These are phyloP conservation scores for Galerina sulciceps DNA, from an alignment of 768 basidiomycete species.

Conservation along the genomic window DNA sequence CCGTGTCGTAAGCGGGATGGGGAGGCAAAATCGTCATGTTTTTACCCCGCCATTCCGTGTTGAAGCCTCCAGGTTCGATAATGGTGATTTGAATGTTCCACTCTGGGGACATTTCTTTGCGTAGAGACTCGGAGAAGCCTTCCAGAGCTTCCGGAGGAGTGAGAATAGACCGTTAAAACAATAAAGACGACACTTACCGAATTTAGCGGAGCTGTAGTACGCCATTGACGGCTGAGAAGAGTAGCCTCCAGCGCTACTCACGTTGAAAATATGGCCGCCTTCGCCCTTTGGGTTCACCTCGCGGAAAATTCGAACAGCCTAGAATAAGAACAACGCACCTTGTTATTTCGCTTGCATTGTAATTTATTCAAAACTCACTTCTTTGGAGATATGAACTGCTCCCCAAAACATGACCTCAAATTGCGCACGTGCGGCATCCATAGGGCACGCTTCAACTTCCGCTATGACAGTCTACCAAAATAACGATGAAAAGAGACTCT, in stretches of 20 bases:
- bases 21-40: constrained; percentile 18
- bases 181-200: neutral
- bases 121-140: constrained; percentile 34
- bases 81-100: constrained; percentile 43
- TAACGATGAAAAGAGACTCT: neutral
- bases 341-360: too few species aligned
- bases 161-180: neutral
- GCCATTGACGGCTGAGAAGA: neutral
- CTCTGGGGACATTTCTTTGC: constrained; percentile 38
- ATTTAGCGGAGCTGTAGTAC: neutral
- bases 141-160: constrained; percentile 29
- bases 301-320: neutral
- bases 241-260: neutral
- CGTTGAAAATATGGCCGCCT: constrained; percentile 2
- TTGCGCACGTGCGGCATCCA: neutral
- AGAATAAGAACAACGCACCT: too few species aligned
- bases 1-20: constrained; percentile 23
- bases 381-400: neutral
- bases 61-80: constrained; percentile 27
- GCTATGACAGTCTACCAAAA: neutral
- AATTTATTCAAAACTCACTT: neutral
- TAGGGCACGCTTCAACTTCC: neutral
- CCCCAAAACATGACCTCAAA: constrained; percentile 4
- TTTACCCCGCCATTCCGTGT: constrained; percentile 23
- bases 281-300: neutral